Percentiles rank a stretch among this genome's conserved stretches.
Conservation (phyloP, 208 protist species). For the Trichomonas vaginalis region DNA sequence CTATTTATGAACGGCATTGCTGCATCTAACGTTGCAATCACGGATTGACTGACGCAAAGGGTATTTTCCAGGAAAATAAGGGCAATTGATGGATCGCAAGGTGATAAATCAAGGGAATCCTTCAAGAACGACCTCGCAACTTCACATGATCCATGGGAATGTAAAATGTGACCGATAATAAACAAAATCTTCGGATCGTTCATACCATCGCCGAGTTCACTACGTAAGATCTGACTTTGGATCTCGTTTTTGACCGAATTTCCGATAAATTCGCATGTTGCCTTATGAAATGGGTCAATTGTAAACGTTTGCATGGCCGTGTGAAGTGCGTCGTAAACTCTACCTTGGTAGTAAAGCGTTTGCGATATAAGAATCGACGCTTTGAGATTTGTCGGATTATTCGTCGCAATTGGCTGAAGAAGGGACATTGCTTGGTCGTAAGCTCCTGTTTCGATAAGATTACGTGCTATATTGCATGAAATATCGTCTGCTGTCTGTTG, state of each 20-base stretch:
- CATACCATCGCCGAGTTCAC: background rate
- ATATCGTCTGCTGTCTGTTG: background rate
- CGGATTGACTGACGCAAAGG: background rate
- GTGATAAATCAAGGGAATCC: background rate
- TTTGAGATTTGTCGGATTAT: background rate
- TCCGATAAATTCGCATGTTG: background rate
- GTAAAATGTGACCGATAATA: background rate
- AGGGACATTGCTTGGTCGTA: background rate
- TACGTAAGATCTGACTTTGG: background rate
- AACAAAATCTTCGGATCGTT: background rate
- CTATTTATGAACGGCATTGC: background rate
- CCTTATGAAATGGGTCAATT: background rate
- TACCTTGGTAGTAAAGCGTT: background rate
- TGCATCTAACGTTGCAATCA: background rate
- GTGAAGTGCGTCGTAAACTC: background rate
- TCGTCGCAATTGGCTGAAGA: background rate
- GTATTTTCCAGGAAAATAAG: background rate
- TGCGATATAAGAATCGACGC: background rate
- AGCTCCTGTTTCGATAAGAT: background rate
- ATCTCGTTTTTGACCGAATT: background rate
- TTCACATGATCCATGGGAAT: background rate
- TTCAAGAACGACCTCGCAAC: background rate
- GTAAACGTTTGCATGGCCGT: background rate
- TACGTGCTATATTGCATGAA: background rate
- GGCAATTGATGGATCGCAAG: background rate